Base-by-base conservation (phyloP, 2,329 filamentous ascomycete genomes). In the Xylariaceae sp. region DNA sequence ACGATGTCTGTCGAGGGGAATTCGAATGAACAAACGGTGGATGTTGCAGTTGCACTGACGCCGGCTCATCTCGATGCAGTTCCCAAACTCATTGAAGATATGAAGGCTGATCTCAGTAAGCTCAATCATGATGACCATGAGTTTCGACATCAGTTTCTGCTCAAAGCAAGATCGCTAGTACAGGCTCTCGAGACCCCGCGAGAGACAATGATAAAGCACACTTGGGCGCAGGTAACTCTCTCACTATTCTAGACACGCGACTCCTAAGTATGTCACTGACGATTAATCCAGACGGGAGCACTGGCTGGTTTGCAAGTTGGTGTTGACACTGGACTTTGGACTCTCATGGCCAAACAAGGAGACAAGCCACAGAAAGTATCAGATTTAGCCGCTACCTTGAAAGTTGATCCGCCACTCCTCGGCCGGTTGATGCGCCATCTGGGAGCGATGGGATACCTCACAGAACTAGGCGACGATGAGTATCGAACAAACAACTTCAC, bases 201-300 rank as follows among this genome's bases (percentile, higher is more conserved):
- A 6, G 75, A 78, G 60, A 72, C 73, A 0, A 75, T 76, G 66
- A 66, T 76, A 46, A 66, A 71, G 47, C 72, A 76, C 40, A 66
- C 60, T 52, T 77, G 74, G 71, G 71, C 70, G 0, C 66, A 76
- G 65, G 67, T 66, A 56, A 7, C 7, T 27, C 7, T 27, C 22
- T 27, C 15, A 9, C 10, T 36, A 9, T 10, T 15, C 4, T 36
- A 5, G 10, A 14, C 4, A 49, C 58, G 33, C 12, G 9, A 36
- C 15, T 14, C 33, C 12, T 14, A 10, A 14, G 33, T 14, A 36
- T 15, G 15, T 15, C 5, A 9, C 33, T 36, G 5, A 36, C 33
- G 12, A 14, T 4, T 5, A 15, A 4, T 36, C 12, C 39, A 50
- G 45, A 45, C 50, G 1, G 47, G 33, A 17, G 44, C 48, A 6